Evolutionary conservation across 192 early-diverging fungal species (phyloP).

Genomic region (Chytriomyces hyalinus): DNA sequence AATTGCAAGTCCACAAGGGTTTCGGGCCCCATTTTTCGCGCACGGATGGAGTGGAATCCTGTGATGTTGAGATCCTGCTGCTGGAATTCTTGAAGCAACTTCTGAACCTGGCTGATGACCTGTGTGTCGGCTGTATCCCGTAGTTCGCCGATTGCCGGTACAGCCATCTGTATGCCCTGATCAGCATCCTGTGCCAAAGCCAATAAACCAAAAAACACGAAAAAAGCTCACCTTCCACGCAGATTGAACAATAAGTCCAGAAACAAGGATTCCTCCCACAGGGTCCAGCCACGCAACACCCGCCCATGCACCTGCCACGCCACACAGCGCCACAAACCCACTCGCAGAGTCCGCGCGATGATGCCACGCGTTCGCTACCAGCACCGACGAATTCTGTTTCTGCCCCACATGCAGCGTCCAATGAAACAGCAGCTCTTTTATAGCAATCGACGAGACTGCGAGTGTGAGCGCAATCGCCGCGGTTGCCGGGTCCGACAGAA

Average conservation of each 20-base stretch:
- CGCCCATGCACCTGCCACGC: slow-evolving; percentile 74
- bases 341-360: slow-evolving; percentile 80
- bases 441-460: slow-evolving; percentile 65
- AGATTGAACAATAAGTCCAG: slow-evolving; percentile 46
- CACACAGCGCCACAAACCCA: slow-evolving; percentile 72
- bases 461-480: slow-evolving; percentile 75
- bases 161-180: slow-evolving; percentile 53
- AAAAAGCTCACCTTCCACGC: neutral
- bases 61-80: slow-evolving; percentile 44
- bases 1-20: slow-evolving; percentile 58
- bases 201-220: slow-evolving; percentile 2
- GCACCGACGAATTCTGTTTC: slow-evolving; percentile 68
- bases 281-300: slow-evolving; percentile 78
- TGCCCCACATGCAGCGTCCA: slow-evolving; percentile 71
- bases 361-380: slow-evolving; percentile 88
- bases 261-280: slow-evolving; percentile 74
- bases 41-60: slow-evolving; percentile 53
- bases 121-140: slow-evolving; percentile 50
- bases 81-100: slow-evolving; percentile 33
- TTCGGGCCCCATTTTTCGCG: slow-evolving; percentile 65
- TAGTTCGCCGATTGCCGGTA: slow-evolving; percentile 61
- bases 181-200: neutral
- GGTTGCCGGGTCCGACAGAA: slow-evolving; percentile 40
- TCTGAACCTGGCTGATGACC: slow-evolving; percentile 37
- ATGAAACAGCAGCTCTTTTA: slow-evolving; percentile 81